Evolutionary conservation across 495 filamentous ascomycete genomes (phyloP).

Genomic region (Trichoderma reesei): DNA sequence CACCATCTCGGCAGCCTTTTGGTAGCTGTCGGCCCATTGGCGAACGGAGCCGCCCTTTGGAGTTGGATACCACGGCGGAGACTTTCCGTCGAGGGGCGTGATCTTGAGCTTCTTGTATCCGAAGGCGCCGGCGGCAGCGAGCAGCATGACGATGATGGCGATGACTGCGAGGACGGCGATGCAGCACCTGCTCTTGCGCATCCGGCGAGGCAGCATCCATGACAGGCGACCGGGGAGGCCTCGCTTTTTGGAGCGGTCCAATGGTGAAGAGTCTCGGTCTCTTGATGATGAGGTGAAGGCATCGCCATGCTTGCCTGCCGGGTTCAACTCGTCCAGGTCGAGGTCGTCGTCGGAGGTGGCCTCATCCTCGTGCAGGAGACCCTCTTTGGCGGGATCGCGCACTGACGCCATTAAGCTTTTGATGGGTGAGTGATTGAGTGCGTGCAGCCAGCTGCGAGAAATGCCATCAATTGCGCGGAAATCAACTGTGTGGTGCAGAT

Average conservation of each 20-base stretch:
- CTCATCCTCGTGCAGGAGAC: not conserved
- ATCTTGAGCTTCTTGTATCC: slow-evolving; percentile 33
- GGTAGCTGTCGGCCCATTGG: slow-evolving; percentile 69
- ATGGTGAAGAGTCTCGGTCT: not conserved
- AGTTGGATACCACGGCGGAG: slow-evolving; percentile 76
- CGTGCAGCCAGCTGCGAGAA: not conserved
- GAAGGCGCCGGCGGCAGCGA: slow-evolving; percentile 30
- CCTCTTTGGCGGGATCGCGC: slow-evolving; percentile 9
- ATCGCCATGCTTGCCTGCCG: not conserved
- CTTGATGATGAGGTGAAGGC: not conserved
- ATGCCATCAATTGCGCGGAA: not conserved
- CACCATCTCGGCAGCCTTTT: slow-evolving; percentile 72
- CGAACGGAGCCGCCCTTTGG: slow-evolving; percentile 68
- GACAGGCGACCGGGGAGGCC: slow-evolving; percentile 9
- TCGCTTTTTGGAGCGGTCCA: slow-evolving; percentile 13
- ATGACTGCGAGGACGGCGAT: slow-evolving; percentile 5
- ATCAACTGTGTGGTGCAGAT: not conserved
- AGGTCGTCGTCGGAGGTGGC: slow-evolving; percentile 25
- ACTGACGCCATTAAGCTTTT: not conserved
- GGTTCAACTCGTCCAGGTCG: slow-evolving; percentile 32
- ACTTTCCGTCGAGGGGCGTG: slow-evolving; percentile 39
- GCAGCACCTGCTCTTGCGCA: slow-evolving; percentile 20
- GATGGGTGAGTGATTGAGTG: not conserved
- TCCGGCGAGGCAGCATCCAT: slow-evolving; percentile 15
- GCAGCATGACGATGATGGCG: slow-evolving; percentile 22